Evolutionary conservation across 2,329 filamentous ascomycete species (phyloP).

Genomic region (Plenodomus lindquistii): DNA sequence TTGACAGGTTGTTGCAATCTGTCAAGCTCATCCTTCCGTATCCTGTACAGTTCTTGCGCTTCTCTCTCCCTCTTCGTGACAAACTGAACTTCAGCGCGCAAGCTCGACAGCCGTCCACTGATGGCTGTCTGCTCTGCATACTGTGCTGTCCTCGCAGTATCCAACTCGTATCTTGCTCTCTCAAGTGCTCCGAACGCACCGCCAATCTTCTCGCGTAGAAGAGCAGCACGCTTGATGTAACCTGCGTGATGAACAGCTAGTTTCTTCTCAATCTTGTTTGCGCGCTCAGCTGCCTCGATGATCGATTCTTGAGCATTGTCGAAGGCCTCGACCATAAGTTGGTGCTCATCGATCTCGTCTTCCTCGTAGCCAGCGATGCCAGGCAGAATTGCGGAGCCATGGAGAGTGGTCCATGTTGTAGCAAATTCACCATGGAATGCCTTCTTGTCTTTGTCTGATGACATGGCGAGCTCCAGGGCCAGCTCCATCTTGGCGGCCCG

Average conservation of each 20-base stretch:
- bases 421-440: conserved; percentile 49
- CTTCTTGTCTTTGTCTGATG: conserved; percentile 55
- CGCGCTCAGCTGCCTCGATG: conserved; percentile 73
- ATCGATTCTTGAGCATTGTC: conserved; percentile 75
- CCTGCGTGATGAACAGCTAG: conserved; percentile 84
- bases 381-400: conserved; percentile 61
- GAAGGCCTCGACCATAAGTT: conserved; percentile 71
- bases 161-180: conserved; percentile 71
- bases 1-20: conserved; percentile 52
- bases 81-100: conserved; percentile 82
- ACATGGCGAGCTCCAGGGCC: conserved; percentile 65
- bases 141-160: conserved; percentile 74
- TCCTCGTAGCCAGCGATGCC: conserved; percentile 81
- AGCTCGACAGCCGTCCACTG: conserved; percentile 68
- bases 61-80: conserved; percentile 83
- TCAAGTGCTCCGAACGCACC: conserved; percentile 76
- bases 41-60: conserved; percentile 83
- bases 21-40: conserved; percentile 76
- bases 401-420: conserved; percentile 56
- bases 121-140: conserved; percentile 80
- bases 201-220: conserved; percentile 75
- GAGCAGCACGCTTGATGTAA: conserved; percentile 84
- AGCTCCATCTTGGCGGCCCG: conserved; percentile 78
- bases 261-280: conserved; percentile 91
- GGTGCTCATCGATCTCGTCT: conserved; percentile 71